Conservation (phyloP, 805 yeast species). For the Wickerhamiella allomyrinae region DNA sequence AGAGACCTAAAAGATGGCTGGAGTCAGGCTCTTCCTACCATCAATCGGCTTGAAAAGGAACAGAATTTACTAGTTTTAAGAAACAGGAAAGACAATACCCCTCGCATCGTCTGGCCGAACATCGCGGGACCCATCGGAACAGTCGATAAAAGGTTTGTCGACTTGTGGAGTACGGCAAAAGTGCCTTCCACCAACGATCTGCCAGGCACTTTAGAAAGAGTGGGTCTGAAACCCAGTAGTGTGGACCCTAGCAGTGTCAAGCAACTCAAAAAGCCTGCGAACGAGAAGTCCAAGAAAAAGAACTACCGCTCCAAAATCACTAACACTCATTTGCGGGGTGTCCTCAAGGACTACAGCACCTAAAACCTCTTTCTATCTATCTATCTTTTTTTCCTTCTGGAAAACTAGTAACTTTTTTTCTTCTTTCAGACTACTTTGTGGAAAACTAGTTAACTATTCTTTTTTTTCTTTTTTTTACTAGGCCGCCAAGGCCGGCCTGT, state of each 20-base stretch:
- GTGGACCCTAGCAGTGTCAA: constrained; percentile 93
- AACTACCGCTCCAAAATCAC: constrained; percentile 90
- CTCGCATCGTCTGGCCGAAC: constrained; percentile 88
- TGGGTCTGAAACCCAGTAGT: constrained; percentile 91
- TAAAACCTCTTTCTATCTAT: background rate
- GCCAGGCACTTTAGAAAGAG: constrained; percentile 60
- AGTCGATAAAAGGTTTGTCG: constrained; percentile 69
- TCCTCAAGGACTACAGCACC: constrained; percentile 61
- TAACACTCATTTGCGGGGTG: constrained; percentile 92
- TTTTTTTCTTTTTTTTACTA: too few relatives aligned
- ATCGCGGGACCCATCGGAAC: constrained; percentile 57
- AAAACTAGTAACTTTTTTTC: too few relatives aligned
- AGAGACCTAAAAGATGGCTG: constrained; percentile 82
- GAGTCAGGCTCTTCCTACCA: constrained; percentile 73
- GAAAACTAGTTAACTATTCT: too few relatives aligned
- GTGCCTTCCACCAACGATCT: constrained; percentile 73
- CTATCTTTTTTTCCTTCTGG: too few relatives aligned
- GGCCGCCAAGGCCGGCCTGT: too few relatives aligned
- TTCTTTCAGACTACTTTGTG: too few relatives aligned
- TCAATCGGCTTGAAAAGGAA: constrained; percentile 63
- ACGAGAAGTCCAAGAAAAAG: constrained; percentile 68
- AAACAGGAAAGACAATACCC: constrained; percentile 84
- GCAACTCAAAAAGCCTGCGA: constrained; percentile 40
- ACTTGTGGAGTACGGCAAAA: constrained; percentile 64
- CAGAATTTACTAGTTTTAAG: constrained; percentile 69